Evolutionary conservation across 352 stramenopile genomes (phyloP).

Genomic region (Phytophthora podocarpi): DNA sequence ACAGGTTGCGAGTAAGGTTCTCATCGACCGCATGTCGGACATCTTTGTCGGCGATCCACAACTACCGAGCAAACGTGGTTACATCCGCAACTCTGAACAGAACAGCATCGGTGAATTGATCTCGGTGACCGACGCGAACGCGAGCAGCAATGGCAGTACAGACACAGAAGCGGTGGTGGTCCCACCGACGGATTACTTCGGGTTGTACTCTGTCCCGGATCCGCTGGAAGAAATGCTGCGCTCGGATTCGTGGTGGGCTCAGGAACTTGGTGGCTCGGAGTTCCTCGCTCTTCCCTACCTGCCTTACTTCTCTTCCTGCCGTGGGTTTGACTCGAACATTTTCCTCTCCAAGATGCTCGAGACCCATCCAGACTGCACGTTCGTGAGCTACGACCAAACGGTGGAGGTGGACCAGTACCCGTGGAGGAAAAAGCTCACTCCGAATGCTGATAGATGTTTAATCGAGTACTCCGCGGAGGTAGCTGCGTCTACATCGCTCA

Average conservation of each 20-base stretch:
- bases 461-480: conserved; percentile 58
- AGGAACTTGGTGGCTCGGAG: conserved; percentile 57
- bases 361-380: conserved; percentile 92
- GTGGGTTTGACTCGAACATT: conserved; percentile 95
- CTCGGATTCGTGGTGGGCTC: conserved; percentile 77
- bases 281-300: conserved; percentile 94
- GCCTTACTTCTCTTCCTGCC: conserved; percentile 96
- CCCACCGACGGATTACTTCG: conserved; percentile 62
- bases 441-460: conserved; percentile 83
- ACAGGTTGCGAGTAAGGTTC: conserved; percentile 76
- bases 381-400: conserved; percentile 88
- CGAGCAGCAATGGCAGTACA: conserved; percentile 19
- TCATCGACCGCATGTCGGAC: conserved; percentile 93
- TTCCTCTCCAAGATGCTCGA: conserved; percentile 94
- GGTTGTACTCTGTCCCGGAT: conserved; percentile 52
- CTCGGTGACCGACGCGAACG: conserved; percentile 10
- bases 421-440: conserved; percentile 84
- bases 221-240: conserved; percentile 42
- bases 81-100: conserved; percentile 67
- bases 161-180: conserved; percentile 29
- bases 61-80: conserved; percentile 54
- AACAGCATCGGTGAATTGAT: conserved; percentile 50
- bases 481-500: conserved; percentile 28
- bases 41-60: conserved; percentile 90
- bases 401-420: conserved; percentile 92